Evolutionary conservation across 2,329 filamentous ascomycete species (phyloP).

Genomic region (Boeremia lycopersici): DNA sequence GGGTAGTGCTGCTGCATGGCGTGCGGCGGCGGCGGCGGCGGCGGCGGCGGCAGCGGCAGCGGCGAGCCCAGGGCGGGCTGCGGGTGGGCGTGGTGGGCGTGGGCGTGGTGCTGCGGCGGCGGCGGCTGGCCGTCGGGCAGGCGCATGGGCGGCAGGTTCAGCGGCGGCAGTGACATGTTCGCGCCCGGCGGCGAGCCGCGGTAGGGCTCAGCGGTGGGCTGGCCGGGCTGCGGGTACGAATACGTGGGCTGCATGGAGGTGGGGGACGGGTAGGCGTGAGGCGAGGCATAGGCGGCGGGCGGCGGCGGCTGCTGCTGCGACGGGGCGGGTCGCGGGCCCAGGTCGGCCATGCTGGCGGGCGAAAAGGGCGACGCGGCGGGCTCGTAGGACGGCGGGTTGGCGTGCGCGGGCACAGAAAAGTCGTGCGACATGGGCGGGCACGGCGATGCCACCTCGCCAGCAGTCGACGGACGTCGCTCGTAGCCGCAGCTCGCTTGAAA

Average conservation of each 20-base stretch:
- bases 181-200: conserved; percentile 54
- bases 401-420: conserved; percentile 25
- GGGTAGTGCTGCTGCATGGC: conserved; percentile 61
- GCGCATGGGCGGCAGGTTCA: conserved; percentile 60
- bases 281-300: conserved; percentile 51
- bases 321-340: conserved; percentile 36
- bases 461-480: conserved; percentile 20
- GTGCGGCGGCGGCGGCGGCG: conserved; percentile 59
- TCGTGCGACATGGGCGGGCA: conserved; percentile 44
- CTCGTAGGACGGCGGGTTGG: conserved; percentile 37
- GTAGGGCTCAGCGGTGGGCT: conserved; percentile 50
- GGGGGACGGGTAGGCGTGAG: conserved; percentile 58
- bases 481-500: conserved; percentile 29
- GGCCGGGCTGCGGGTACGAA: conserved; percentile 52
- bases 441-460: conserved; percentile 27
- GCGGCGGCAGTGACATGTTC: conserved; percentile 52
- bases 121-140: conserved; percentile 53
- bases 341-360: conserved; percentile 43
- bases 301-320: conserved; percentile 20
- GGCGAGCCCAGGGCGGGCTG: conserved; percentile 57
- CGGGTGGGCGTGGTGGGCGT: conserved; percentile 38
- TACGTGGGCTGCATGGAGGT: conserved; percentile 55
- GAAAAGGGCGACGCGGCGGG: conserved; percentile 42
- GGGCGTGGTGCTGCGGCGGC: conserved; percentile 56
- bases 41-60: conserved; percentile 60